Evolutionary conservation across 225 moss, liverwort and hornwort genomes (phyloP).

Genomic region (Anthoceros angustus): DNA sequence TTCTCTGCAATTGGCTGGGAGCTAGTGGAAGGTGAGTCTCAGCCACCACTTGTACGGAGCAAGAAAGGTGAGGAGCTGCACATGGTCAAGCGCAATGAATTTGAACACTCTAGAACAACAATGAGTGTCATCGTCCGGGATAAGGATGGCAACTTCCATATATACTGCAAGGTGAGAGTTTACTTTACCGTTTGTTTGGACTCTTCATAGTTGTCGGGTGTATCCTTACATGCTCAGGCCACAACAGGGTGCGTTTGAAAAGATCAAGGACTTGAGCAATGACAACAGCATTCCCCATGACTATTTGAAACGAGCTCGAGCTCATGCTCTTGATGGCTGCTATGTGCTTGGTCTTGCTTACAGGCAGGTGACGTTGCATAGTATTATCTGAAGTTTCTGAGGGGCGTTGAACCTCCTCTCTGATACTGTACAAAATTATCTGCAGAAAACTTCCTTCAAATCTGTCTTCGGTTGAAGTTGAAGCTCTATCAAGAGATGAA

Average conservation of each 20-base stretch:
- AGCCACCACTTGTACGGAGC: slow-evolving; percentile 39
- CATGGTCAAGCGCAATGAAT: slow-evolving; percentile 73
- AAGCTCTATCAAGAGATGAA: slow-evolving; percentile 36
- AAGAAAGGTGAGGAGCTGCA: slow-evolving; percentile 35
- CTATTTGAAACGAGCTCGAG: slow-evolving; percentile 38
- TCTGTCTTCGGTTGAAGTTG: slow-evolving; percentile 24
- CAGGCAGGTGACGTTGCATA: slow-evolving; percentile 20
- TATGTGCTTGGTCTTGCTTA: slow-evolving; percentile 66
- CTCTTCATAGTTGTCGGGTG: not conserved
- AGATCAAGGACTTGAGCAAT: slow-evolving; percentile 44
- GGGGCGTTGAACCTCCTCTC: not conserved
- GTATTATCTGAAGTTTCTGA: not conserved
- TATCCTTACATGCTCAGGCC: not conserved
- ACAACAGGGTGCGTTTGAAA: slow-evolving; percentile 70
- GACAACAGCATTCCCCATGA: slow-evolving; percentile 30
- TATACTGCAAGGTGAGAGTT: slow-evolving; percentile 51
- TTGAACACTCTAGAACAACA: slow-evolving; percentile 66
- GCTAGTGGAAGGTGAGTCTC: slow-evolving; percentile 38
- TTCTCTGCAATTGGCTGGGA: slow-evolving; percentile 69
- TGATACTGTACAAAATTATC: not conserved
- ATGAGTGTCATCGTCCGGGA: slow-evolving; percentile 86
- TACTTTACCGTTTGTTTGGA: not conserved
- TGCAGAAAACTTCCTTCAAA: slow-evolving; percentile 32
- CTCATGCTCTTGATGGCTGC: slow-evolving; percentile 69
- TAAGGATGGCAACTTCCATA: slow-evolving; percentile 23